Evolutionary conservation across 805 yeast species (phyloP).

Genomic region (Candida pseudoglaebosa): DNA sequence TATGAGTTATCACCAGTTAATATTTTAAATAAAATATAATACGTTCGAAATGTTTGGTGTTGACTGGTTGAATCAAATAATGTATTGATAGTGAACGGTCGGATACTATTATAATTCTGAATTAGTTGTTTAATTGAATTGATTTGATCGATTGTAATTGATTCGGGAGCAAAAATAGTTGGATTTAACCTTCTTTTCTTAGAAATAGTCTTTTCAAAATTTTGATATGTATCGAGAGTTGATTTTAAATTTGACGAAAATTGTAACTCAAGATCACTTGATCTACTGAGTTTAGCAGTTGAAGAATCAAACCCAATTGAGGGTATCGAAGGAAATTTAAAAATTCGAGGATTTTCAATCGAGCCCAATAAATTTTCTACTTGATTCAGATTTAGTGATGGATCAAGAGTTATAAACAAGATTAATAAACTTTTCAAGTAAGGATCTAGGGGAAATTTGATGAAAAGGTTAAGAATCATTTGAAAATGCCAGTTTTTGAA

Average conservation of each 20-base stretch:
- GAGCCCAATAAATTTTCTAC: conserved; percentile 2
- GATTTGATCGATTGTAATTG: conserved; percentile 1
- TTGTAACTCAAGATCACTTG: background rate
- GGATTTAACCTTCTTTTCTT: background rate
- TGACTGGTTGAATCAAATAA: background rate
- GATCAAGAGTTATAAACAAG: conserved; percentile 16
- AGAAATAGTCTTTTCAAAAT: background rate
- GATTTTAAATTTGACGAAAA: background rate
- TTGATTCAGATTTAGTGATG: conserved; percentile 14
- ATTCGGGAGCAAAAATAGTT: background rate
- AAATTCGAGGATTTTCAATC: conserved; percentile 4
- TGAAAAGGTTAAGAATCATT: conserved; percentile 22
- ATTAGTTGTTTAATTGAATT: conserved; percentile 1
- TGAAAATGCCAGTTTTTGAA: conserved; percentile 29
- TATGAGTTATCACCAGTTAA: background rate
- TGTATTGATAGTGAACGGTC: background rate
- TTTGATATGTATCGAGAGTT: background rate
- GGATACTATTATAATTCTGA: background rate
- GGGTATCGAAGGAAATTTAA: background rate
- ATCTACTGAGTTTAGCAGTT: no score
- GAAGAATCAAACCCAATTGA: background rate
- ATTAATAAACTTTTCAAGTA: conserved; percentile 20
- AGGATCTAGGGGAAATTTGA: conserved; percentile 30
- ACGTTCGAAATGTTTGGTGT: background rate
- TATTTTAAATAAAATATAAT: conserved; percentile 2